Conservation (phyloP, 768 basidiomycete genomes). For the Lentinula edodes region DNA sequence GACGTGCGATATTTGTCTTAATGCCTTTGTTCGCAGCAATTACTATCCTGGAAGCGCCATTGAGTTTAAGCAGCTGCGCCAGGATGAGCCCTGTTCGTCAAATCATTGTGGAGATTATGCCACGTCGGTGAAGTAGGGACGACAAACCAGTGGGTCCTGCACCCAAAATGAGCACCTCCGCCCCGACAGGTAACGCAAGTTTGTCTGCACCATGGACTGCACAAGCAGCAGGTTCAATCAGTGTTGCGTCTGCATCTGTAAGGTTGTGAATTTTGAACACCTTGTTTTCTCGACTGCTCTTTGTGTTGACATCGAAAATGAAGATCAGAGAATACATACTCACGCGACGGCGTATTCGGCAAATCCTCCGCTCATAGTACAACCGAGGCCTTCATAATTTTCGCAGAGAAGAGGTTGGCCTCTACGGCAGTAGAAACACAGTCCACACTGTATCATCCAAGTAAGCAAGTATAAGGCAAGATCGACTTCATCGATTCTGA, state of each 20-base stretch:
- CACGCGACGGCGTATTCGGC: constrained; percentile 70
- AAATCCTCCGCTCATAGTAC: constrained; percentile 64
- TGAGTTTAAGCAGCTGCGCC: constrained; percentile 81
- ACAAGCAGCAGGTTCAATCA: constrained; percentile 74
- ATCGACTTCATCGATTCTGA: constrained; percentile 17
- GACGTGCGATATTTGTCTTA: constrained; percentile 82
- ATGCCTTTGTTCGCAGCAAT: constrained; percentile 88
- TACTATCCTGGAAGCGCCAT: constrained; percentile 76
- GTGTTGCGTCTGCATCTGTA: constrained; percentile 69
- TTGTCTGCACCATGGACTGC: constrained; percentile 79
- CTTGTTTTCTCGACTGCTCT: constrained; percentile 51
- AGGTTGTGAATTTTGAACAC: constrained; percentile 73
- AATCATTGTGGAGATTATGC: background rate
- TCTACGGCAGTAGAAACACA: constrained; percentile 70
- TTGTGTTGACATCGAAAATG: background rate
- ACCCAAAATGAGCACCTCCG: constrained; percentile 69
- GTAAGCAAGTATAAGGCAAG: background rate
- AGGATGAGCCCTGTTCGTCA: constrained; percentile 61
- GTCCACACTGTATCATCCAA: constrained; percentile 35
- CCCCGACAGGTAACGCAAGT: constrained; percentile 59
- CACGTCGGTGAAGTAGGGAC: background rate
- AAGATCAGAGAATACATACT: constrained; percentile 13
- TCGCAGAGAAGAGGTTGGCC: constrained; percentile 68
- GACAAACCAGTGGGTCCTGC: constrained; percentile 63
- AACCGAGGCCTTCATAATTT: constrained; percentile 60